Base-by-base conservation (phyloP, 2,329 filamentous ascomycete species). In the Apiospora saccharicola region DNA sequence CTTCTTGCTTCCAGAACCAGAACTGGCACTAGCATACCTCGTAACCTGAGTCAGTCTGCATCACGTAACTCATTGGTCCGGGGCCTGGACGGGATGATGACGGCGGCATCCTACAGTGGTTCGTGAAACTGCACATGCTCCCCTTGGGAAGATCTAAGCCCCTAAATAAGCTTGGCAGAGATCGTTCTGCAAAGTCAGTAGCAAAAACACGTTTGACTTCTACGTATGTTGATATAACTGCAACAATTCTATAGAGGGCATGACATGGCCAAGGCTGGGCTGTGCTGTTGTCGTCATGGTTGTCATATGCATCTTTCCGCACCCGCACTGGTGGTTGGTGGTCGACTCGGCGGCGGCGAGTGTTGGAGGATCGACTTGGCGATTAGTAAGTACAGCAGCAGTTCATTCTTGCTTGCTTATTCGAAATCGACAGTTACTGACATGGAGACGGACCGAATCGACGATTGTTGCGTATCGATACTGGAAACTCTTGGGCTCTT, bases 401-500 rank as follows among this genome's bases (percentile, higher is more conserved):
- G 1, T 5, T 0, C 37, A 6, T 37, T 5, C 16, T 34, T 30
- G 5, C 6, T 22, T 30, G 30, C 53, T 37, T 34, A 61, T 61
- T 61, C 37, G 53, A n/a, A 61, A 61, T 61, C 51, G 30, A 61
- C 16, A 6, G 26, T 37, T 7, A 7, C 16, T 30, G 22, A n/a
- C 26, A 34, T 61, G 8, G 16, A 22, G 34, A 61, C 53, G 53
- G 53, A 10, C 19, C 34, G 53, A 61, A 22, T 61, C 30, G 30
- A 30, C 8, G 4, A 37, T 22, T 22, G 53, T 37, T 37, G 30
- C 53, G 53, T 22, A 34, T 61, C 53, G 30, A 37, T 19, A 30
- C 53, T 61, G 26, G 53, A 61, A 61, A 34, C 53, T 37, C 30
- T 61, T 57, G 51, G 51, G 26, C 14, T 57, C 51, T 57, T 61